Evolutionary conservation across 148 eudicot species (phyloP), one percentile per base, ranked within the genome.

Genomic region (Silene latifolia): DNA sequence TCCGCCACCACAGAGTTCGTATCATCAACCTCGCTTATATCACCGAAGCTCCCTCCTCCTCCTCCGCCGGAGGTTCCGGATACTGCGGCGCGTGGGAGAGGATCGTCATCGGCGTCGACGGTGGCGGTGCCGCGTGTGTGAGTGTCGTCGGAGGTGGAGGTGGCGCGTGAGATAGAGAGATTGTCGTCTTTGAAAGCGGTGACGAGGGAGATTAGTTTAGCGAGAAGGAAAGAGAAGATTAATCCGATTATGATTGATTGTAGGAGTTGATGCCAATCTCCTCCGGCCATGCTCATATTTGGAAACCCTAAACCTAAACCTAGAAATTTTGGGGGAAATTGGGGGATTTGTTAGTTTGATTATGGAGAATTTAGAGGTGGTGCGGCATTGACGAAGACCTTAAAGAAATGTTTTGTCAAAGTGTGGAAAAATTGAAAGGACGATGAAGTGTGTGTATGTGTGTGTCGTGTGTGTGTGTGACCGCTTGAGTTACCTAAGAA

Each of bases 141-240:
- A 39, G 44, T 39, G 57, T 58, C 5, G 20, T 74, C n/a, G 10
- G 82, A 35, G 24, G 69, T 62, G 57, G 79, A n/a, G 13, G 25
- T 12, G 8, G 89, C 4, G 80, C 79, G 77, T 80, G 80, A 4
- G 82, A 87, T 32, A 75, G 80, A 61, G 18, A 76, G 93, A 65
- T 89, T 88, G 0, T 89, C 91, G 0, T 89, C 89, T 46, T 87
- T 88, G 83, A 95, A 90, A 5, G 99, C 84, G 72, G 93, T 84
- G 69, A 92, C 82, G 7, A 90, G 25, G 10, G 99, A 92, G 76
- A 96, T 90, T 66, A 96, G 86, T 74, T 96, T 96, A 0, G 99
- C 98, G 12, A 96, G 82, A 10, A 96, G 87, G 82, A 80, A 92
- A 3, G 99, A 92, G 82, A 92, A 90, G 18, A 96, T 77, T 23